Evolutionary conservation across 352 stramenopile species (phyloP).

Genomic region (Phytopythium montanum): DNA sequence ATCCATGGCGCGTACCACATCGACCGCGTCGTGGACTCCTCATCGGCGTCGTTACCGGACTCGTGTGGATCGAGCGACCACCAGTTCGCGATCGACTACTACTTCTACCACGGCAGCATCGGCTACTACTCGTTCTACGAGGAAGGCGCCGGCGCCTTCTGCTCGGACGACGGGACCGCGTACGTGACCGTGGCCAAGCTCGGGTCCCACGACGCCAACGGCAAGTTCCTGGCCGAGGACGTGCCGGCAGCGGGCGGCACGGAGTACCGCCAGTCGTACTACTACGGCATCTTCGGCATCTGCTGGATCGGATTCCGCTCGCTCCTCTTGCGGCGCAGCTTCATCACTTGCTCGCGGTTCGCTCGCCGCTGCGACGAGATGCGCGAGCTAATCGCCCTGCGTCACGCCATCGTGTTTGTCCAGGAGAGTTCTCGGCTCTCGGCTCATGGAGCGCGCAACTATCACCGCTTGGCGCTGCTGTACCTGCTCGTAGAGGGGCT

Average conservation of each 20-base stretch:
- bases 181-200: slow-evolving; percentile 15
- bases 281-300: slow-evolving; percentile 13
- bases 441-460: slow-evolving; percentile 11
- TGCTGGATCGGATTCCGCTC: slow-evolving; percentile 21
- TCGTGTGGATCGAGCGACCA: background rate
- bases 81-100: slow-evolving; percentile 7
- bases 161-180: slow-evolving; percentile 10
- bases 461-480: slow-evolving; percentile 12
- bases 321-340: slow-evolving; percentile 18
- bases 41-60: background rate
- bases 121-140: slow-evolving; percentile 13
- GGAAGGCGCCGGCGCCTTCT: slow-evolving; percentile 17
- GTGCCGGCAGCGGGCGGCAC: background rate
- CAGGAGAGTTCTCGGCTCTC: slow-evolving; percentile 13
- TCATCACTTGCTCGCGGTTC: slow-evolving; percentile 9
- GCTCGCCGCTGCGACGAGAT: background rate
- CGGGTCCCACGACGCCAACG: slow-evolving; percentile 16
- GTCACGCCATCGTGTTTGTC: slow-evolving; percentile 14
- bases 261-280: slow-evolving; percentile 19
- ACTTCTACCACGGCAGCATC: slow-evolving; percentile 10
- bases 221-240: slow-evolving; percentile 11
- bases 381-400: background rate
- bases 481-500: slow-evolving; percentile 20
- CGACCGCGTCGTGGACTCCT: background rate
- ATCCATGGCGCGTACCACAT: slow-evolving; percentile 20